Conservation (phyloP, 192 early-diverging fungal genomes). For the Coemansia sp. region DNA sequence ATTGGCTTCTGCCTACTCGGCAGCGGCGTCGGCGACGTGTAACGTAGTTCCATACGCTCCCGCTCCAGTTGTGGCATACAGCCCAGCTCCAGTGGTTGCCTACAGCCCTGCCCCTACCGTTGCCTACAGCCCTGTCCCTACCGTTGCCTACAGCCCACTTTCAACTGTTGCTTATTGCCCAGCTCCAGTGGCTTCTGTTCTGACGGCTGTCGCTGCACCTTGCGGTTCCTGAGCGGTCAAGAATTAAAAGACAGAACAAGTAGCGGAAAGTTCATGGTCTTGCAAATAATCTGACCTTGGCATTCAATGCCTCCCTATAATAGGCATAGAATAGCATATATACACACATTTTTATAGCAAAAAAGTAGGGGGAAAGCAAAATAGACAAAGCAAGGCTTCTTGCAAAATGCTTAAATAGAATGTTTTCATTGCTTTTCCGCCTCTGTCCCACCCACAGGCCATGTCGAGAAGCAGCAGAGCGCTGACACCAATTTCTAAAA, state of each 20-base stretch:
- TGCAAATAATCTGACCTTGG: not conserved
- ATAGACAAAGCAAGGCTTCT: too few relatives aligned
- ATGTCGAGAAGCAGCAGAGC: too few relatives aligned
- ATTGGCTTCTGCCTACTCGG: not conserved
- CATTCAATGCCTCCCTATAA: too few relatives aligned
- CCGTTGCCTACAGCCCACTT: not conserved
- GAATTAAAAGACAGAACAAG: not conserved
- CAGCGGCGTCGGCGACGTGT: not conserved
- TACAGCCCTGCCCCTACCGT: not conserved
- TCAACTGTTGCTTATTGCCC: not conserved
- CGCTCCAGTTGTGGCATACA: not conserved
- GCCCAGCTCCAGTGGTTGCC: not conserved
- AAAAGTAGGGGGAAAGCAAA: too few relatives aligned
- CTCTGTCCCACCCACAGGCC: too few relatives aligned
- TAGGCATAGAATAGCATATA: too few relatives aligned
- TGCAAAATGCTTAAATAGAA: too few relatives aligned
- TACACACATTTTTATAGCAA: too few relatives aligned
- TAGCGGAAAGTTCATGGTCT: not conserved
- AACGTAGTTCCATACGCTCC: not conserved
- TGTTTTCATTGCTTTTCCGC: too few relatives aligned
- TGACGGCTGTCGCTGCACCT: not conserved
- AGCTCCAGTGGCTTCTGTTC: not conserved
- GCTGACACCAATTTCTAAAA: too few relatives aligned
- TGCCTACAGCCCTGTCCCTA: not conserved
- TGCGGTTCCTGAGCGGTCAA: not conserved